Evolutionary conservation across 495 filamentous ascomycete genomes (phyloP).

Genomic region (Podospora conica): DNA sequence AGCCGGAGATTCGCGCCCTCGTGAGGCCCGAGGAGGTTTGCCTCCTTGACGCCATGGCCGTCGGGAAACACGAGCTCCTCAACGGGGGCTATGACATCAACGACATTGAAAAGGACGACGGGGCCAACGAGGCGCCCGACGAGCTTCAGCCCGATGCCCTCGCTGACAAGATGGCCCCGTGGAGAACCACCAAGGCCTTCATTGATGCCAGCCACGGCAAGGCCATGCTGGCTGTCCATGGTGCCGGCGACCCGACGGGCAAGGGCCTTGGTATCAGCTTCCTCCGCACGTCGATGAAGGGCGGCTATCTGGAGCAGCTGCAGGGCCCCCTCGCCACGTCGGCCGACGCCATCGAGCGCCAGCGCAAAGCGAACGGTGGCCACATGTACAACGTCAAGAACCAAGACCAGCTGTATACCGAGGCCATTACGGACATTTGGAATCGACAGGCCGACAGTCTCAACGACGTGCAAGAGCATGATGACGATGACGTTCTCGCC

Average conservation of each 20-base stretch:
- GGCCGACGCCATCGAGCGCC: slow-evolving; percentile 56
- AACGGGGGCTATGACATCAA: slow-evolving; percentile 69
- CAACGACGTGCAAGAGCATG: slow-evolving; percentile 46
- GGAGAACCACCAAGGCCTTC: slow-evolving; percentile 93
- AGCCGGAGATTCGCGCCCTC: slow-evolving; percentile 70
- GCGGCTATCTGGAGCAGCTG: slow-evolving; percentile 85
- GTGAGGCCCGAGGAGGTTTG: slow-evolving; percentile 94
- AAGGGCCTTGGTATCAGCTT: slow-evolving; percentile 92
- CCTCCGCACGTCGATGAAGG: slow-evolving; percentile 97
- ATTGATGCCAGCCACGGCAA: slow-evolving; percentile 88
- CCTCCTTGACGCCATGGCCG: slow-evolving; percentile 92
- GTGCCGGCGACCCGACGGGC: slow-evolving; percentile 91
- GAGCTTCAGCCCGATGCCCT: slow-evolving; percentile 61
- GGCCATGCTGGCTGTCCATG: slow-evolving; percentile 92
- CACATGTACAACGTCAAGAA: slow-evolving; percentile 95
- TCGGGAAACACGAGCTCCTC: slow-evolving; percentile 76
- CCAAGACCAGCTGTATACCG: slow-evolving; percentile 84
- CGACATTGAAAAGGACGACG: slow-evolving; percentile 52
- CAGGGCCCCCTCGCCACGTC: slow-evolving; percentile 84
- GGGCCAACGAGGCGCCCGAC: slow-evolving; percentile 45
- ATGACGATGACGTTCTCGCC: slow-evolving; percentile 61
- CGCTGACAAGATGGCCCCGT: slow-evolving; percentile 72
- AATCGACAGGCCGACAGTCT: slow-evolving; percentile 74
- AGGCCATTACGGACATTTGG: slow-evolving; percentile 85
- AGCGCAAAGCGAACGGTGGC: slow-evolving; percentile 82